Evolutionary conservation across 2,329 filamentous ascomycete genomes (phyloP).

Genomic region (Penicillium janthinellum): DNA sequence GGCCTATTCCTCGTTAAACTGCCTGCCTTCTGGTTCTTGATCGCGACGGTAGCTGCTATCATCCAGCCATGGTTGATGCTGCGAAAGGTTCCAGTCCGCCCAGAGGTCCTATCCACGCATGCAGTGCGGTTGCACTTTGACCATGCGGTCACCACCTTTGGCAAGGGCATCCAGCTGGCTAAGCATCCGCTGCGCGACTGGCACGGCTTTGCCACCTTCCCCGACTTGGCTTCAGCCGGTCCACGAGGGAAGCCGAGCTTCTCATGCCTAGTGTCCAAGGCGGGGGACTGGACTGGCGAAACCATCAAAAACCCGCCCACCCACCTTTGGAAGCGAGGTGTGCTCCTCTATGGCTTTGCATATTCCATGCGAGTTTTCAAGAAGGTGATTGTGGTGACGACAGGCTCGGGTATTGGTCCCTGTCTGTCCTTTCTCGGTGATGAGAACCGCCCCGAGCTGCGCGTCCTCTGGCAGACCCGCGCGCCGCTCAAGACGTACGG

Average conservation of each 20-base stretch:
- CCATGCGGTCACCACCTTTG: conserved; percentile 61
- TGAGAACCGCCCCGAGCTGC: conserved; percentile 45
- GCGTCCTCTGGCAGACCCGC: conserved; percentile 70
- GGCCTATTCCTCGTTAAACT: conserved; percentile 47
- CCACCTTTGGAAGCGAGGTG: conserved; percentile 67
- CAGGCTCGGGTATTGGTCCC: conserved; percentile 73
- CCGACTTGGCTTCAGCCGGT: conserved; percentile 48
- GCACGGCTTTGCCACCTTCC: conserved; percentile 76
- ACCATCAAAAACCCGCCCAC: conserved; percentile 64
- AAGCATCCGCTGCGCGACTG: conserved; percentile 68
- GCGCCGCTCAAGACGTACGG: conserved; percentile 66
- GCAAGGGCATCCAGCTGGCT: conserved; percentile 62
- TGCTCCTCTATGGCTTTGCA: conserved; percentile 68
- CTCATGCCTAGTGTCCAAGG: conserved; percentile 70
- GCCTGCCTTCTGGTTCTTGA: conserved; percentile 68
- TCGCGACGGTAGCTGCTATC: conserved; percentile 65
- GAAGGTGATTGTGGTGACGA: conserved; percentile 67
- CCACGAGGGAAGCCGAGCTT: conserved; percentile 53
- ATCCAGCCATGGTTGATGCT: conserved; percentile 74
- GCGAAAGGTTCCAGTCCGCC: conserved; percentile 65
- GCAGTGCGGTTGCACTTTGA: conserved; percentile 71
- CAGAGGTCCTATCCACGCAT: conserved; percentile 70
- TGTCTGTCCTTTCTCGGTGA: conserved; percentile 63
- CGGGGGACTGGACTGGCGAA: conserved; percentile 72
- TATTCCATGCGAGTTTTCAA: conserved; percentile 68